Evolutionary conservation across 1,284 basidiomycete genomes (phyloP), one percentile per base, ranked within the genome.

Genomic region (Malassezia sp.): DNA sequence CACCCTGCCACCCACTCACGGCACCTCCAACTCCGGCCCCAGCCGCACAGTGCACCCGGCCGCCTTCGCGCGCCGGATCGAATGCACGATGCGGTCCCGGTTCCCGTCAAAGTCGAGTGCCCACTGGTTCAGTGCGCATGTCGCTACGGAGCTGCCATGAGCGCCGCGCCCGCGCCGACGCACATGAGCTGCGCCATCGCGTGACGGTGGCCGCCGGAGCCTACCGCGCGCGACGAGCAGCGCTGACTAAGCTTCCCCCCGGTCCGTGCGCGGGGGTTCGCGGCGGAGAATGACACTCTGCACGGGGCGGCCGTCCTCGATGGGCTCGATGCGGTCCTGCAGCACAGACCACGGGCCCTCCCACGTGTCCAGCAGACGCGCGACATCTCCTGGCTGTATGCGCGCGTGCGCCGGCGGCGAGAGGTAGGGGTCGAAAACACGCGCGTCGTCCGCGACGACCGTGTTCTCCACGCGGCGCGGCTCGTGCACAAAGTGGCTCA

Each of bases 11-110:
- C 48, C 54, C 31, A 54, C 57, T 23, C 49, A 88, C 84, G 90
- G 83, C 56, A 99, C 87, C 73, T 99, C 93, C n/a, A 97, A 77
- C 71, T 96, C 91, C 15, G 93, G 93, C 1, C 93, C 93, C n/a
- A 97, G 90, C 62, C 93, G 78, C 23, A 99, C 73, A 3, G 81
- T 85, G 6, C 90, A 89, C n/a, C 89, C 88, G 40, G 80, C 76
- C 38, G 79, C 76, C 71, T 91, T 96, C 4, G 93, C 88, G 37
- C 88, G 79, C 5, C 74, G 74, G 56, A 97, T 96, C 54, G 89
- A 95, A 42, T 79, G 75, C 32, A 96, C 72, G 53, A 97, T 97
- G 17, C 93, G 80, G 54, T 90, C 83, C 59, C 83, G 78, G 44
- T 60, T 64, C 81, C 87, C 73, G 39, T 88, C 80, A 57, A 93